Percentiles rank a stretch among this genome's conserved stretches.
phyloP scores from a whole-genome alignment of 169 alveolate species.

The Cyclospora cayetanensis region DNA sequence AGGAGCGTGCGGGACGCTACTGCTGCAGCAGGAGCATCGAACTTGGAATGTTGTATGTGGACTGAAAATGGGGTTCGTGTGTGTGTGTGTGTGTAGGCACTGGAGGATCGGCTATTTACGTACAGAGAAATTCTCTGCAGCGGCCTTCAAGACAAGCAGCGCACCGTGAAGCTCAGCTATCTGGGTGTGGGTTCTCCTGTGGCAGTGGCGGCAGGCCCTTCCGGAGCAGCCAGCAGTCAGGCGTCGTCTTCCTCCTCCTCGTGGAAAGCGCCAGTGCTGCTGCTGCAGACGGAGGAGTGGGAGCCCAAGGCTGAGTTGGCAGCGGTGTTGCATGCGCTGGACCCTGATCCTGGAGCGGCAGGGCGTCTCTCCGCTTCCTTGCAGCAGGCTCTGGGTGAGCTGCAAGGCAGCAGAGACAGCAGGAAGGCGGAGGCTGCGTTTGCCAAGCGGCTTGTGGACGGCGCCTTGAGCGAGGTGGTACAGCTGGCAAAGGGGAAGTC shows the following conservation, averaged over 20 bases:
- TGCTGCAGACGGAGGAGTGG: neutral
- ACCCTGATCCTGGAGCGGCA: constrained; percentile 13
- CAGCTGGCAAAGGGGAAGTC: neutral
- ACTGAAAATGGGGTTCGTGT: neutral
- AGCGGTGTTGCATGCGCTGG: neutral
- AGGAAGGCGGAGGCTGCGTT: constrained; percentile 5
- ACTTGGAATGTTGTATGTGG: too few species aligned
- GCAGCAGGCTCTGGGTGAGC: neutral
- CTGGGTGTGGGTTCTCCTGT: neutral
- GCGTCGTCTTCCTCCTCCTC: neutral
- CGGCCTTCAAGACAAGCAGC: constrained; percentile 59
- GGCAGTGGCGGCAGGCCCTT: constrained; percentile 1
- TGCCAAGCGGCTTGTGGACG: constrained; percentile 9
- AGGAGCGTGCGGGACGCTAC: too few species aligned
- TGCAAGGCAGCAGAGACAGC: constrained; percentile 6
- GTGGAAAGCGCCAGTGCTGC: neutral
- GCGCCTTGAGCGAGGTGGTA: constrained; percentile 19
- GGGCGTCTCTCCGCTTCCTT: neutral
- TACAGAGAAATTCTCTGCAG: constrained; percentile 55
- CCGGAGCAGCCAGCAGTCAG: neutral
- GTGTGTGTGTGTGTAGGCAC: neutral
- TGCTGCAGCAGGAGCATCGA: too few species aligned
- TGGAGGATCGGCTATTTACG: constrained; percentile 10
- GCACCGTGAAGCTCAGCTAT: constrained; percentile 1
- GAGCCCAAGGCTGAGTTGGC: constrained; percentile 38